These are phyloP conservation scores for Barbarea vulgaris DNA, from an alignment of 345 rosid genomes.

Conservation along the genomic window DNA sequence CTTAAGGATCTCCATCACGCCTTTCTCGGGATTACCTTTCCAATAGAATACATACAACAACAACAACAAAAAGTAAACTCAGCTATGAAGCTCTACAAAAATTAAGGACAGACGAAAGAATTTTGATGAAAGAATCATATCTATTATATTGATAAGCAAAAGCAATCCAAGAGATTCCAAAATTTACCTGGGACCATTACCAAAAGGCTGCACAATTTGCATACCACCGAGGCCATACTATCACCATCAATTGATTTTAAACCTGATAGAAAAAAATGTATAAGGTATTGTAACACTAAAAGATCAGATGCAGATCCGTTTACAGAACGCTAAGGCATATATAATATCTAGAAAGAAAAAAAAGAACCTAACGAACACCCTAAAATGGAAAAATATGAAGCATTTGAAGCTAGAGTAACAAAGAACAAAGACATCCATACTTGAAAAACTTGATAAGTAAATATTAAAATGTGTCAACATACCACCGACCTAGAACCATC, in stretches of 20 bases:
- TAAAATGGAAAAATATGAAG: background rate
- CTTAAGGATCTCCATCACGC: slow-evolving; percentile 50
- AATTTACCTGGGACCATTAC: slow-evolving; percentile 77
- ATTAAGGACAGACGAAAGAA: background rate
- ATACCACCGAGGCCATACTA: slow-evolving; percentile 54
- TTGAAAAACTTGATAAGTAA: background rate
- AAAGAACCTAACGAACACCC: background rate
- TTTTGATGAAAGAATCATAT: background rate
- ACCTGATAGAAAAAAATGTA: slow-evolving; percentile 47
- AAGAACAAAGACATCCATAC: slow-evolving; percentile 9
- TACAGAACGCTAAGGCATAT: background rate
- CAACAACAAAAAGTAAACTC: background rate
- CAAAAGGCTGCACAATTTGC: slow-evolving; percentile 76
- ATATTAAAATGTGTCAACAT: background rate
- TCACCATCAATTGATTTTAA: slow-evolving; percentile 53
- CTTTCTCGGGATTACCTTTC: slow-evolving; percentile 64
- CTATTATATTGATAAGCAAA: background rate
- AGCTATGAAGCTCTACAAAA: slow-evolving; percentile 8
- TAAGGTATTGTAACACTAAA: slow-evolving; percentile 13
- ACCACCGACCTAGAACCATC: background rate
- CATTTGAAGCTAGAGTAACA: background rate
- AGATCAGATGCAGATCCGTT: slow-evolving; percentile 6
- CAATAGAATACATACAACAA: slow-evolving; percentile 11
- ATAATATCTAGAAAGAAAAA: slow-evolving; percentile 3
- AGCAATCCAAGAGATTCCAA: slow-evolving; percentile 5